Evolutionary conservation across 495 filamentous ascomycete genomes (phyloP), one percentile per base, ranked within the genome.

Genomic region (Penicillium ucsense): DNA sequence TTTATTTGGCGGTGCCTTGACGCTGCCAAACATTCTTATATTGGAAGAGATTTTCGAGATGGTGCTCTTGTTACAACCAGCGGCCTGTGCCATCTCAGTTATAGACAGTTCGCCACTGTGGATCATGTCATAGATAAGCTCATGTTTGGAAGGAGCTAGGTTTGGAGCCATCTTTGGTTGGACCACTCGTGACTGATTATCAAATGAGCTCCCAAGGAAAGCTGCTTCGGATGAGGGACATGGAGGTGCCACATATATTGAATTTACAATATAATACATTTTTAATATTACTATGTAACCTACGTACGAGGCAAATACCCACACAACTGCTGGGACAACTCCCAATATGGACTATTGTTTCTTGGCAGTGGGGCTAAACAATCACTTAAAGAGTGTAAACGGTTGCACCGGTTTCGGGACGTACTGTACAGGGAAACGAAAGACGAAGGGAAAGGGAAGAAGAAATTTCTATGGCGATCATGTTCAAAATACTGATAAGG

Each of bases 21-120:
- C 50, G 35, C 38, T 57, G 32, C 62, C 51, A 59, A 60, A 67
- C 36, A 48, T 44, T 10, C 47, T 38, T 50, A 68, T 49, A 51
- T 65, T 68, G 42, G 53, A 56, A 41, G 36, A 50, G 49, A 59
- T 60, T 45, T 43, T 50, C 47, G 38, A 43, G 43, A 68, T 55
- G 10, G 48, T 57, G 38, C 53, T 47, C 32, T 48, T 46, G 38
- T 51, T 60, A 43, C 49, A 58, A 6, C 43, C 52, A 45, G 55
- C 45, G 10, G 48, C 39, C 38, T 50, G 20, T 49, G 49, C 48
- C 41, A 55, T 54, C 41, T 54, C 2, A 11, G 41, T 35, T 49
- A 46, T 33, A 45, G 51, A 47, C 37, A 57, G 51, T 50, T 53
- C 47, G 4, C 45, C 31, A 46, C 54, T 53, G 29, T 35, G 11